These are phyloP conservation scores for Arbutus unedo DNA, from an alignment of 148 eudicot species.

Conservation along the genomic window DNA sequence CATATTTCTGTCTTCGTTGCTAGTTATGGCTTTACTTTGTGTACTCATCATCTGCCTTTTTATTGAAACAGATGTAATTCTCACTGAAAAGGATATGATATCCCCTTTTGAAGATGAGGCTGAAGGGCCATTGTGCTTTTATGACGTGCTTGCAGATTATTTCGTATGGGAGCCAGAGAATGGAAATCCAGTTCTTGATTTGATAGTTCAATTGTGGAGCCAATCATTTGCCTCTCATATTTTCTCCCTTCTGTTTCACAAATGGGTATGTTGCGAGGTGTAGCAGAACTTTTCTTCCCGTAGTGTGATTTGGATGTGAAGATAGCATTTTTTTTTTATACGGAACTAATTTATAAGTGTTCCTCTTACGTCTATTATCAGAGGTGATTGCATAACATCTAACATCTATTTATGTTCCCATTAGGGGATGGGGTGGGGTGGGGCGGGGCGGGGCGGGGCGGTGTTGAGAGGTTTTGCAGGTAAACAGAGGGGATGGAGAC, in stretches of 20 bases:
- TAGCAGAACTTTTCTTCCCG: conserved; percentile 10
- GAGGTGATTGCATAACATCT: not conserved
- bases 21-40: conserved; percentile 12
- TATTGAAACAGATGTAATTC: conserved; percentile 77
- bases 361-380: not conserved
- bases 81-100: conserved; percentile 56
- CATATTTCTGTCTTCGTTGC: not conserved
- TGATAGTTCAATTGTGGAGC: conserved; percentile 95
- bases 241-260: conserved; percentile 82
- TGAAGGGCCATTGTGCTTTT: conserved; percentile 62
- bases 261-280: conserved; percentile 64
- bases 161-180: conserved; percentile 63
- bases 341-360: not conserved
- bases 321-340: not conserved
- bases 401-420: not conserved
- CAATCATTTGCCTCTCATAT: conserved; percentile 95
- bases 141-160: conserved; percentile 84
- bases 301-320: not conserved
- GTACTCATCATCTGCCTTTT: conserved; percentile 21
- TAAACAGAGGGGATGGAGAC: conserved; percentile 1
- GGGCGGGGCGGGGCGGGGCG: no score
- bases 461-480: not conserved
- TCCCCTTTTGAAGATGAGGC: conserved; percentile 37
- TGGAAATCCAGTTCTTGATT: conserved; percentile 79
- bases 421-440: no score